Evolutionary conservation across 2,329 filamentous ascomycete species (phyloP).

Genomic region (Hypomyces rosellus): DNA sequence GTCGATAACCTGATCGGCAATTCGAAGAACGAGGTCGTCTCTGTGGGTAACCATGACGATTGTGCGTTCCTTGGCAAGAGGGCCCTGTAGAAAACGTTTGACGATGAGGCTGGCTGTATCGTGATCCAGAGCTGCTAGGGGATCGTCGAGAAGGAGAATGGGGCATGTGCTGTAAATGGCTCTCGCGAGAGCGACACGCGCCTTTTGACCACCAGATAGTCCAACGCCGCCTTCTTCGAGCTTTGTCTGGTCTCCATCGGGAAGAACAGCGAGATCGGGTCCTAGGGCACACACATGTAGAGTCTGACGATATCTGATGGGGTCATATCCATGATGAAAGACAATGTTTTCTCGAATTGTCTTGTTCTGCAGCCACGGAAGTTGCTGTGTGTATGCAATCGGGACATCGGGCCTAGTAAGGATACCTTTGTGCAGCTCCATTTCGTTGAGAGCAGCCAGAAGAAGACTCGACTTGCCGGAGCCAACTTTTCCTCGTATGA

Average conservation of each 20-base stretch:
- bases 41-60: slow-evolving; percentile 76
- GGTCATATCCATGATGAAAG: slow-evolving; percentile 52
- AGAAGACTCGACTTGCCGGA: slow-evolving; percentile 56
- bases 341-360: slow-evolving; percentile 59
- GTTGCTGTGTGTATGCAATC: slow-evolving; percentile 52
- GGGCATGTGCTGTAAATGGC: slow-evolving; percentile 54
- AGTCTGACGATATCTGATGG: slow-evolving; percentile 50
- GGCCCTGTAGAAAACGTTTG: slow-evolving; percentile 52
- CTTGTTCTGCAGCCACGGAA: slow-evolving; percentile 60
- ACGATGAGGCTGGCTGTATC: slow-evolving; percentile 57
- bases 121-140: slow-evolving; percentile 57
- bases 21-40: slow-evolving; percentile 67
- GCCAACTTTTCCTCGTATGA: slow-evolving; percentile 54
- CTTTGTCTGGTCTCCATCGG: slow-evolving; percentile 50
- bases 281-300: slow-evolving; percentile 54
- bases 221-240: slow-evolving; percentile 59
- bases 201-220: slow-evolving; percentile 57
- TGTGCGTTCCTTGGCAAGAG: slow-evolving; percentile 57
- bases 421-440: slow-evolving; percentile 57
- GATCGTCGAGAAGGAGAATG: slow-evolving; percentile 56
- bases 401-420: slow-evolving; percentile 42
- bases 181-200: slow-evolving; percentile 55
- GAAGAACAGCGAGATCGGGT: slow-evolving; percentile 50
- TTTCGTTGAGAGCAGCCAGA: slow-evolving; percentile 53
- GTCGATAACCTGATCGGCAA: slow-evolving; percentile 69